These are phyloP conservation scores for Potentilla sterilis DNA, from an alignment of 306 rosid species.

Conservation along the genomic window DNA sequence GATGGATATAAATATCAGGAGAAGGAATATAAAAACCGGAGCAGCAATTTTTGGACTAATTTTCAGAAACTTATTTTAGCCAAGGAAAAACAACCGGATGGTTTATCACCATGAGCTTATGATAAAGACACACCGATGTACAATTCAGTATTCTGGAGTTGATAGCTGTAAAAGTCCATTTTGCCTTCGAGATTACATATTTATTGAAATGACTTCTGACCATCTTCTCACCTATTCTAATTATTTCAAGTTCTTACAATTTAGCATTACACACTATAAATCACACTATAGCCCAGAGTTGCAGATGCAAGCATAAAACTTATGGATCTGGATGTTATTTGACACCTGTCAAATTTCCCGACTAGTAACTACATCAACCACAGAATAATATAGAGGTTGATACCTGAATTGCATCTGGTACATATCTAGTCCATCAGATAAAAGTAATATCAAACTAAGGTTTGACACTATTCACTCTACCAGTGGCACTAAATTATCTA, in stretches of 20 bases:
- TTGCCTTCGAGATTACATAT: background rate
- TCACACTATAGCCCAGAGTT: too few species aligned
- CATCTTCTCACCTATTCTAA: slow-evolving; percentile 1
- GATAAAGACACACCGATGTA: background rate
- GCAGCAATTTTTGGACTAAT: background rate
- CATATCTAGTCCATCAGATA: background rate
- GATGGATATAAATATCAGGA: background rate
- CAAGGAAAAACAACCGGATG: background rate
- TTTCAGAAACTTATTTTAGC: background rate
- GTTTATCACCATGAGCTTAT: background rate
- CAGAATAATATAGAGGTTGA: background rate
- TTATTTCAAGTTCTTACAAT: background rate
- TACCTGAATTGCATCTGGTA: background rate
- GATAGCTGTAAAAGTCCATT: background rate
- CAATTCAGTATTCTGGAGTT: too few species aligned
- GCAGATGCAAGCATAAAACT: slow-evolving; percentile 1
- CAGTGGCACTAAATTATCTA: background rate
- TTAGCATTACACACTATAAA: background rate
- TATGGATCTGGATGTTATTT: slow-evolving; percentile 10
- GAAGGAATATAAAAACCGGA: background rate
- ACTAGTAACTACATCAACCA: background rate
- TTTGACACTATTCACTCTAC: background rate
- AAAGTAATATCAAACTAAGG: background rate
- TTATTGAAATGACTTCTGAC: background rate
- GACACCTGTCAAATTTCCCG: background rate